Evolutionary conservation across 306 rosid genomes (phyloP).

Genomic region (Argentina anserina): DNA sequence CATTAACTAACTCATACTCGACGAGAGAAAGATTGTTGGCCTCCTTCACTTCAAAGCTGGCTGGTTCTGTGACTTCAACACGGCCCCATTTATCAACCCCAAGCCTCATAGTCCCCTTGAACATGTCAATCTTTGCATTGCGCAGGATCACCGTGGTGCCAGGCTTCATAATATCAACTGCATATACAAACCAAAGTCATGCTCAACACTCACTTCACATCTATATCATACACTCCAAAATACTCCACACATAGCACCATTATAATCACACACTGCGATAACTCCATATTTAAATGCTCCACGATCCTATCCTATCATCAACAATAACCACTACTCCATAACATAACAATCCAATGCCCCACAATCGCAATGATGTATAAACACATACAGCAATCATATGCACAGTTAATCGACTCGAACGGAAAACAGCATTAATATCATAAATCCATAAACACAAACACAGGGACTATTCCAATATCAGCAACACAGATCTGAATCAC

Average conservation of each 20-base stretch:
- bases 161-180: constrained; percentile 70
- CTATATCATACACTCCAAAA: not conserved
- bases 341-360: not conserved
- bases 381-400: not conserved
- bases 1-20: constrained; percentile 80
- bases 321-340: not conserved
- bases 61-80: constrained; percentile 65
- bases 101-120: constrained; percentile 91
- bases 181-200: constrained; percentile 11
- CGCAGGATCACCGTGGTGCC: constrained; percentile 59
- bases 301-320: not conserved
- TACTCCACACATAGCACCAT: not conserved
- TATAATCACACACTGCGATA: not conserved
- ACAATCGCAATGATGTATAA: not conserved
- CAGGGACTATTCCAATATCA: not conserved
- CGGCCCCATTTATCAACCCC: constrained; percentile 94
- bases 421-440: not conserved
- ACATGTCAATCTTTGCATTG: constrained; percentile 92
- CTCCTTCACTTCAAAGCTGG: constrained; percentile 64
- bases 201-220: not conserved
- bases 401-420: not conserved
- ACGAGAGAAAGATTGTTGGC: constrained; percentile 82
- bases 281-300: not conserved
- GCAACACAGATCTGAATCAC: not conserved
- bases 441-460: not conserved